These are phyloP conservation scores for Torulaspora microellipsoides DNA, from an alignment of 805 yeast genomes.

Conservation along the genomic window DNA sequence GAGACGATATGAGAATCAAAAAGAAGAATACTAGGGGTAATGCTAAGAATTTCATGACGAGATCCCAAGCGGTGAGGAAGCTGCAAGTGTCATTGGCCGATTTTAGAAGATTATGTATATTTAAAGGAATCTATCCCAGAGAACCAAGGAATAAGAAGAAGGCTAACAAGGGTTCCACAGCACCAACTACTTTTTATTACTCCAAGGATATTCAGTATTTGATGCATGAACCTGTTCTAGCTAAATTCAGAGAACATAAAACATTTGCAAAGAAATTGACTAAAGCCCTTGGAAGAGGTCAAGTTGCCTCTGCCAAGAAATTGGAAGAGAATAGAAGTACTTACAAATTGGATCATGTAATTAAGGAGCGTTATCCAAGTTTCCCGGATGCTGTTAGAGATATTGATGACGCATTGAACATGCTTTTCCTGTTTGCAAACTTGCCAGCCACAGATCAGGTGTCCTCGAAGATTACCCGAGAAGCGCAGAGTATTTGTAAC, in stretches of 20 bases:
- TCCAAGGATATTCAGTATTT: slow-evolving; percentile 91
- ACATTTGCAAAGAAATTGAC: slow-evolving; percentile 87
- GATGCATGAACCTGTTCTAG: slow-evolving; percentile 89
- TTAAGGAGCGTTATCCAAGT: slow-evolving; percentile 93
- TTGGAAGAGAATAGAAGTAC: slow-evolving; percentile 65
- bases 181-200: slow-evolving; percentile 91
- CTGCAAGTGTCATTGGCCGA: slow-evolving; percentile 93
- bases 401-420: slow-evolving; percentile 89
- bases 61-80: slow-evolving; percentile 90
- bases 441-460: slow-evolving; percentile 91
- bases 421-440: slow-evolving; percentile 89
- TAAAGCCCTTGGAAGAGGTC: slow-evolving; percentile 87
- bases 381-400: slow-evolving; percentile 90
- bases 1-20: slow-evolving; percentile 53
- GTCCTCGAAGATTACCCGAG: slow-evolving; percentile 73
- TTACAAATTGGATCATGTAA: slow-evolving; percentile 82
- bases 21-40: slow-evolving; percentile 83
- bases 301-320: slow-evolving; percentile 80
- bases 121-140: slow-evolving; percentile 96
- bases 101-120: slow-evolving; percentile 93
- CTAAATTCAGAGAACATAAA: slow-evolving; percentile 92
- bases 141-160: slow-evolving; percentile 94
- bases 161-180: slow-evolving; percentile 97
- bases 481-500: slow-evolving; percentile 80
- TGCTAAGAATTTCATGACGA: slow-evolving; percentile 86